Conservation (phyloP, 108 stramenopile species). For the Cyclotella sp. region DNA sequence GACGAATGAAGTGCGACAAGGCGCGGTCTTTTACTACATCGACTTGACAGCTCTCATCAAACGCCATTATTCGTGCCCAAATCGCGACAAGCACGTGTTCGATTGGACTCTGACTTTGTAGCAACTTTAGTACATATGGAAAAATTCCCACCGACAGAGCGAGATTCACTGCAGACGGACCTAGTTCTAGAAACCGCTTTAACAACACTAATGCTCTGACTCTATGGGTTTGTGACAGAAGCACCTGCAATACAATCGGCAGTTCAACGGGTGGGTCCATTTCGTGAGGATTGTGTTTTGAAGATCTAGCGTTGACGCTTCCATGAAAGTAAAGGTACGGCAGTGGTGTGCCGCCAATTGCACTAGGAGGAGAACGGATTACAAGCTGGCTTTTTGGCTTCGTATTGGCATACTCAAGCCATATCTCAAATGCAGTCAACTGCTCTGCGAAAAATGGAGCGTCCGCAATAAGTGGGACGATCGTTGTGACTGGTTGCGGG, state of each 20-base stretch:
- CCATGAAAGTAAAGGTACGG: conserved; percentile 36
- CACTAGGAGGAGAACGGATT: conserved; percentile 46
- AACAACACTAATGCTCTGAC: conserved; percentile 91
- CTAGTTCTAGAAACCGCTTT: conserved; percentile 89
- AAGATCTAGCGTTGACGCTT: conserved; percentile 12
- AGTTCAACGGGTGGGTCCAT: conserved; percentile 92
- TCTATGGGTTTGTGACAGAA: conserved; percentile 91
- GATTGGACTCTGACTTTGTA: conserved; percentile 88
- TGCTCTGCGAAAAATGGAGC: conserved; percentile 97
- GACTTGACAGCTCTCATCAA: conserved; percentile 90
- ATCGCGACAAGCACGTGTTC: conserved; percentile 90
- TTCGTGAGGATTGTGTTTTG: conserved; percentile 32
- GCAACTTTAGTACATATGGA: conserved; percentile 96
- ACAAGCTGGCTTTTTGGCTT: conserved; percentile 49
- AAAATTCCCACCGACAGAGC: conserved; percentile 95
- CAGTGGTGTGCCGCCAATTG: conserved; percentile 40
- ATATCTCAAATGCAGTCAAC: conserved; percentile 97
- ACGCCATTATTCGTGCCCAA: conserved; percentile 93
- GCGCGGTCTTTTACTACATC: conserved; percentile 94
- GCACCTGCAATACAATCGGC: conserved; percentile 96
- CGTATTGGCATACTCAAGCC: conserved; percentile 89
- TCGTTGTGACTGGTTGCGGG: background rate
- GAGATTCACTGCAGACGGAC: conserved; percentile 94
- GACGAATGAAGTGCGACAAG: conserved; percentile 85
- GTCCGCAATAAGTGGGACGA: conserved; percentile 40